A percentile compares a stretch with the other conserved stretches of the same genome.
phyloP scores from a whole-genome alignment of 805 yeast genomes.

The Grigorovia yakushimaensis region DNA sequence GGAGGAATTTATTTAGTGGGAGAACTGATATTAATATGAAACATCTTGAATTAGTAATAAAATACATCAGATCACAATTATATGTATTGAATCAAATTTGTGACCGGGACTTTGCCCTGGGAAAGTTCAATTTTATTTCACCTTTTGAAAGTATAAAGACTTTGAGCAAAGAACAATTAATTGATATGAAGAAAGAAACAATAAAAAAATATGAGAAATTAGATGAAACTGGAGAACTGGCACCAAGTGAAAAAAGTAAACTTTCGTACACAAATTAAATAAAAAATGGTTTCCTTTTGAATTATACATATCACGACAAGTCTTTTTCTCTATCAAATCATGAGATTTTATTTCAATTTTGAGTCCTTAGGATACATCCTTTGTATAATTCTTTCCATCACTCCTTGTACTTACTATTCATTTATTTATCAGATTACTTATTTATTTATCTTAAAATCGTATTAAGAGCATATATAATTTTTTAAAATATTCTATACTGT shows the following conservation, averaged over 20 bases:
- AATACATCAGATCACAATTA: conserved; percentile 80
- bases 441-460: too few relatives aligned
- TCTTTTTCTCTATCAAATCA: too few relatives aligned
- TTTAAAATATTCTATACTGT: too few relatives aligned
- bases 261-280: conserved; percentile 39
- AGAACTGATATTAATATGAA: conserved; percentile 70
- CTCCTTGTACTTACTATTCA: too few relatives aligned
- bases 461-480: too few relatives aligned
- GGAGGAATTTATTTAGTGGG: conserved; percentile 90
- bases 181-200: conserved; percentile 40
- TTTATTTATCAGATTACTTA: too few relatives aligned
- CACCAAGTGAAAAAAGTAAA: conserved; percentile 53
- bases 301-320: too few relatives aligned
- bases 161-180: conserved; percentile 56
- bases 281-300: too few relatives aligned
- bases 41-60: conserved; percentile 80
- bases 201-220: conserved; percentile 43
- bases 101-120: conserved; percentile 89
- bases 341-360: too few relatives aligned
- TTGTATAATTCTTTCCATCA: too few relatives aligned
- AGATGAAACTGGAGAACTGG: conserved; percentile 32
- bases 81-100: conserved; percentile 78
- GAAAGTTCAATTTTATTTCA: conserved; percentile 74
- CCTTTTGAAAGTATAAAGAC: conserved; percentile 73
- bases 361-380: too few relatives aligned